Percentiles rank a stretch among this genome's conserved stretches.
Evolutionary conservation across 2,329 filamentous ascomycete genomes (phyloP).

Genomic region (Xylaria multiplex): DNA sequence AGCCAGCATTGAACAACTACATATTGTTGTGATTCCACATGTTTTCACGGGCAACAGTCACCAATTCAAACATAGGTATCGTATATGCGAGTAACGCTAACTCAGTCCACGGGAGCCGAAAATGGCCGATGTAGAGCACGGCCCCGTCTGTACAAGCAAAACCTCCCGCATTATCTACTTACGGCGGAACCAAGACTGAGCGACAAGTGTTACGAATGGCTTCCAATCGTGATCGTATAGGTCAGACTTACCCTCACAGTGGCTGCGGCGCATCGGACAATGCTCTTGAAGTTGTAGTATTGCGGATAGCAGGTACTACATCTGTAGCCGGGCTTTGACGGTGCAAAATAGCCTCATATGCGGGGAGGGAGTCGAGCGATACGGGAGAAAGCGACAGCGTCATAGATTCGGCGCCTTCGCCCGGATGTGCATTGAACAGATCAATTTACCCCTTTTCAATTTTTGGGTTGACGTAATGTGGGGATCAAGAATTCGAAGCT

Average conservation of each 20-base stretch:
- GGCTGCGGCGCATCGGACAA: not conserved
- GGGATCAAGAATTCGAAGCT: no score
- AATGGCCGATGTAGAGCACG: conserved; percentile 8
- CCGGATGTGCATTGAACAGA: conserved; percentile 20
- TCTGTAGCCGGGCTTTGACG: conserved; percentile 8
- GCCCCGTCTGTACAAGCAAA: conserved; percentile 12
- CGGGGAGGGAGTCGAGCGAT: conserved; percentile 14
- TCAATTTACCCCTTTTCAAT: no score
- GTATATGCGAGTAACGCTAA: conserved; percentile 17
- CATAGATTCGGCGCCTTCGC: conserved; percentile 16
- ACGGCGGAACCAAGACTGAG: conserved; percentile 30
- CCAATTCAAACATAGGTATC: not conserved
- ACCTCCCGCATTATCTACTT: conserved; percentile 32
- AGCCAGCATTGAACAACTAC: no score
- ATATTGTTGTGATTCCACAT: not conserved
- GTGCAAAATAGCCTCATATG: conserved; percentile 28
- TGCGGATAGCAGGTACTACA: not conserved
- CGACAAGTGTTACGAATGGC: conserved; percentile 10
- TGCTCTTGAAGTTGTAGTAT: not conserved
- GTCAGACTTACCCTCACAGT: conserved; percentile 23
- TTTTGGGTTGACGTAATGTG: no score
- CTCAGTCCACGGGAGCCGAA: conserved; percentile 14
- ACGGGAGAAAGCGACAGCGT: conserved; percentile 3
- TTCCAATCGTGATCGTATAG: conserved; percentile 27
- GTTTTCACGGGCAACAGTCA: not conserved